Evolutionary conservation across 306 rosid genomes (phyloP), one percentile per base, ranked within the genome.

Genomic region (Trifolium dubium): DNA sequence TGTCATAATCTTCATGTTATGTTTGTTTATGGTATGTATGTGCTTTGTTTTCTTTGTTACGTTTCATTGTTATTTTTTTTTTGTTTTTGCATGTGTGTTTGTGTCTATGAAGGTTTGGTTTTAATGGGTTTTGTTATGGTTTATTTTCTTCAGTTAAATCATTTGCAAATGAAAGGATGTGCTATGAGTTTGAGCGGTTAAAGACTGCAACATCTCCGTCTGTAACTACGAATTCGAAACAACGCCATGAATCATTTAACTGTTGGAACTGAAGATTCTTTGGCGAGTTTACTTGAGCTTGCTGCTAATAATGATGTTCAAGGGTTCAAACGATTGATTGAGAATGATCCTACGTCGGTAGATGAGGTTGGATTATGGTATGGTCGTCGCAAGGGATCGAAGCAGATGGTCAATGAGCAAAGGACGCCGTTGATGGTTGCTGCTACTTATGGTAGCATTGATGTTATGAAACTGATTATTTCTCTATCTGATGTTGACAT

Each of bases 361-460:
- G 96, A 90, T 76, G 98, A 89, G 81, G 85, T 87, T 76, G 97
- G 98, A 6, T 78, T 88, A 4, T 93, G 98, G 98, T 93, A 93
- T 76, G 81, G 93, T 34, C 97, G 97, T 6, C 74, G 74, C 30
- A 86, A 88, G 81, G 98, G 96, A 30, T 93, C 97, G 2, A 93
- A 90, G 65, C 89, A 87, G 85, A 90, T 93, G 98, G 89, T 88
- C 71, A 87, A 86, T 67, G 93, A 88, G 85, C 88, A 83, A 76
- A 74, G 97, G 69, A 93, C 92, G 0, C 96, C 98, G 67, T 76
- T 93, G 82, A 90, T 93, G 98, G 96, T 93, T 73, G 97, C 98
- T 73, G 96, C 98, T 73, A 89, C 89, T 1, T 93, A 93, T 78
- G 98, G 98, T 1, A 90, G 93, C 64, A 82, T 88, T 80, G 96